Evolutionary conservation across 225 moss, liverwort and hornwort species (phyloP), one percentile per base, ranked within the genome.

Genomic region (Pleurozium schreberi): DNA sequence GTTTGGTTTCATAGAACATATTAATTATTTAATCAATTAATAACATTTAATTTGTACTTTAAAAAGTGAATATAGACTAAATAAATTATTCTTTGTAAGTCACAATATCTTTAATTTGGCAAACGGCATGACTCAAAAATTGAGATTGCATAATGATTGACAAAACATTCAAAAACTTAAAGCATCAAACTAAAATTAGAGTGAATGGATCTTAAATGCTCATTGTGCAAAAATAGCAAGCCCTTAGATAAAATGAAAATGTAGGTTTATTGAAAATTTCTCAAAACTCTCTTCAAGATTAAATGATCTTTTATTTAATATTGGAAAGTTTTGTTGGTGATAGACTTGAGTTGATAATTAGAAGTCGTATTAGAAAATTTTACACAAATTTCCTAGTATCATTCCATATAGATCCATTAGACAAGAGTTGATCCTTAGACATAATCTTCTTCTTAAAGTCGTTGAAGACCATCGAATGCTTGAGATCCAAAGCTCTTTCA

Each of bases 161-260:
- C 5, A 42, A 5, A 27, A 26, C 15, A 27, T 70, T 42, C 15
- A 42, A 26, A n/a, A 14, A 70, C 3, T 42, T 42, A 26, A 40
- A 70, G 14, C 4, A 26, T 27, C 16, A 15, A 42, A 27, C 26
- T 26, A 42, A 70, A 3, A n/a, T n/a, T n/a, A n/a, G 9, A 43
- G 0, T 8, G n/a, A 42, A 70, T 0, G 0, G 2, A 70, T 27
- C 9, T 70, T 42, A 70, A 1, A 14, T 42, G 14, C 3, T 9
- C 8, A 42, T 11, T 42, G 26, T 5, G 5, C 3, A 42, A 26
- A 22, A 70, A 26, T 9, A 26, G 8, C 3, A 70, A 42, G 9
- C n/a, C n/a, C n/a, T n/a, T 15, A 27, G 1, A 9, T 42, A 42
- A 42, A 42, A n/a, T n/a, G n/a, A 69, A 0, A 70, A 15, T 70